Base-by-base conservation (phyloP, 495 filamentous ascomycete genomes). In the Aspergillus leporis region DNA sequence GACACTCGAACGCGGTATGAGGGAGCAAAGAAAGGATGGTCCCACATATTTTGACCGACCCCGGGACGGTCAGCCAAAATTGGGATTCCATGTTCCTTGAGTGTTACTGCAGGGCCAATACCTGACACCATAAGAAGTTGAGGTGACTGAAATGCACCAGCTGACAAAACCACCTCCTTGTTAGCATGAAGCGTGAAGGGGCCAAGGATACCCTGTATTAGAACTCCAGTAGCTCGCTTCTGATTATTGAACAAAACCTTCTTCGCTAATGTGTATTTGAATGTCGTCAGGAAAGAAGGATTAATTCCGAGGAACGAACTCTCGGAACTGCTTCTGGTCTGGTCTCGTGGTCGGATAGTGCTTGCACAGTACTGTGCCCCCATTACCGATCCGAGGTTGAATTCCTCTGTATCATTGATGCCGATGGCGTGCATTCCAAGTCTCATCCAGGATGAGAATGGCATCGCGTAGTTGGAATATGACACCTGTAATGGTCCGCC, bases 151-250 rank as follows among this genome's bases (percentile, higher is more conserved):
- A 83, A 72, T 5, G 58, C 74, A 7, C 83, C 83, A 1, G 82
- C 81, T 2, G 81, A 79, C 0, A 86, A 25, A 30, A 86, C 81
- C 49, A 86, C 79, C 59, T 85, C 83, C 54, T 76, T 76, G 0
- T 51, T 66, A 0, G 83, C 81, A 0, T 46, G 52, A 2, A 83
- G 58, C 6, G 61, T 74, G 61, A 43, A 62, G 23, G n/a, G 18
- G 5, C 53, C 53, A 6, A 41, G n/a, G 4, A 19, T 19, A 10
- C 54, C 43, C 43, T 40, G n/a, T 14, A 69, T 65, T n/a, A 58
- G 22, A 5, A 71, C 65, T 0, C 69, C 71, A 4, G 56, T 69
- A 1, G 71, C 67, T 8, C 55, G 51, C 18, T 65, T 65, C 3
- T 59, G 0, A 18, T 62, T 34, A 18, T 65, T 23, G 47, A 74